Conservation (phyloP, 495 filamentous ascomycete genomes). For the Recurvomyces mirabilis region DNA sequence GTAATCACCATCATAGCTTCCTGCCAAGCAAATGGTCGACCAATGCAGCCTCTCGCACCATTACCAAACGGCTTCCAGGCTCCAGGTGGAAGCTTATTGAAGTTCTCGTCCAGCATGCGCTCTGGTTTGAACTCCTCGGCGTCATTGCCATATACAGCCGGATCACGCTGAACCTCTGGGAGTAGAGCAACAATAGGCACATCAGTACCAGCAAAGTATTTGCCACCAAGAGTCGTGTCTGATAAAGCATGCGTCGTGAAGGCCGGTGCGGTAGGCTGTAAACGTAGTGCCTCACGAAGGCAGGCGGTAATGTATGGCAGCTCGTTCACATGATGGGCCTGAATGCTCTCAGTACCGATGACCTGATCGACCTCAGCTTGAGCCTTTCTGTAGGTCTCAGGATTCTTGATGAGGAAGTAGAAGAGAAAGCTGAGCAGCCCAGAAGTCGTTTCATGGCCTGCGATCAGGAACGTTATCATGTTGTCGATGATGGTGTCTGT, state of each 20-base stretch:
- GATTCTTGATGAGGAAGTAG: constrained; percentile 51
- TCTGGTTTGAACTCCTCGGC: constrained; percentile 49
- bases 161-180: constrained; percentile 53
- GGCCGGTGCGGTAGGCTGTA: constrained; percentile 51
- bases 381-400: constrained; percentile 45
- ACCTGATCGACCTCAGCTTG: constrained; percentile 59
- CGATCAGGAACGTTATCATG: constrained; percentile 27
- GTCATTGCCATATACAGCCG: constrained; percentile 49
- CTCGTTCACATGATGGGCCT: constrained; percentile 54
- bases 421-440: constrained; percentile 36
- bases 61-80: constrained; percentile 56
- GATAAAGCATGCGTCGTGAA: constrained; percentile 44
- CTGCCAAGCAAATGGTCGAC: constrained; percentile 54
- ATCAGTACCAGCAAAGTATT: constrained; percentile 52
- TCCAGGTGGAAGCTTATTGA: constrained; percentile 42
- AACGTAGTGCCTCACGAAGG: constrained; percentile 60
- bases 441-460: constrained; percentile 20
- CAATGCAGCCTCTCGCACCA: constrained; percentile 41
- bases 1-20: constrained; percentile 39
- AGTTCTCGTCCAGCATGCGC: constrained; percentile 52
- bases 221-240: constrained; percentile 46
- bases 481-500: constrained; percentile 24
- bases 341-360: constrained; percentile 51
- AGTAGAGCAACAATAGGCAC: constrained; percentile 52
- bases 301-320: constrained; percentile 54